A percentile compares a stretch with the other conserved stretches of the same genome.
phyloP scores from a whole-genome alignment of 2,329 filamentous ascomycete species.

The Cercospora citrullina region DNA sequence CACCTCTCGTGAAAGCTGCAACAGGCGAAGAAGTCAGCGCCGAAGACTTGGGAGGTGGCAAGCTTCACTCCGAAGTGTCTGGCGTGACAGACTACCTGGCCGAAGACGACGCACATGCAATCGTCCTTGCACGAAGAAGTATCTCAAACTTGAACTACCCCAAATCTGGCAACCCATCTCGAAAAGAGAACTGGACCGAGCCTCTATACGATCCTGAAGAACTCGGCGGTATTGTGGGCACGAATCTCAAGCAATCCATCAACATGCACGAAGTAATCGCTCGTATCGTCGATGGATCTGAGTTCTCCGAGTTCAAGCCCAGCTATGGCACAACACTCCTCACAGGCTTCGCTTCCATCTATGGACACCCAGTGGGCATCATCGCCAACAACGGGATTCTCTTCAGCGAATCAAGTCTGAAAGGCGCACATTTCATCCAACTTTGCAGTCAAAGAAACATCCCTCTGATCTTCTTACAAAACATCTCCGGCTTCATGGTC shows the following conservation, averaged over 20 bases:
- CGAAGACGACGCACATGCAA: slow-evolving; percentile 87
- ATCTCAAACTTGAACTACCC: slow-evolving; percentile 91
- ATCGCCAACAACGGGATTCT: slow-evolving; percentile 95
- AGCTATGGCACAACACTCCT: slow-evolving; percentile 86
- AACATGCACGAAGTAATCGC: slow-evolving; percentile 89
- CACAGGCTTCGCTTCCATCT: slow-evolving; percentile 82
- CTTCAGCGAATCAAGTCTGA: slow-evolving; percentile 83
- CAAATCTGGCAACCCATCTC: slow-evolving; percentile 42
- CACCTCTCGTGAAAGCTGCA: slow-evolving; percentile 91
- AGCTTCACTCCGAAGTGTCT: slow-evolving; percentile 84
- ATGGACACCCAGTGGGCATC: slow-evolving; percentile 88
- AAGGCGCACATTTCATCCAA: slow-evolving; percentile 96
- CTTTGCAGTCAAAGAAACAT: slow-evolving; percentile 87
- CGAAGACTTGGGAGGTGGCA: slow-evolving; percentile 87
- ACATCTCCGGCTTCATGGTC: slow-evolving; percentile 98
- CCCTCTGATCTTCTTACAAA: slow-evolving; percentile 90
- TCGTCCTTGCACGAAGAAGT: slow-evolving; percentile 79
- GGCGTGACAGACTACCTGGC: slow-evolving; percentile 95
- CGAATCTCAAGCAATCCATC: slow-evolving; percentile 82
- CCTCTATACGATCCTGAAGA: slow-evolving; percentile 79
- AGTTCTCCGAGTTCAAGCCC: slow-evolving; percentile 92
- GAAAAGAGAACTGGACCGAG: slow-evolving; percentile 58
- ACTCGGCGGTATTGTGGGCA: slow-evolving; percentile 83
- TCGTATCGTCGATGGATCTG: slow-evolving; percentile 84
- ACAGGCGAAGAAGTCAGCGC: slow-evolving; percentile 89